These are phyloP conservation scores for Salvia sclarea DNA, from an alignment of 305 asterid species.

Conservation along the genomic window DNA sequence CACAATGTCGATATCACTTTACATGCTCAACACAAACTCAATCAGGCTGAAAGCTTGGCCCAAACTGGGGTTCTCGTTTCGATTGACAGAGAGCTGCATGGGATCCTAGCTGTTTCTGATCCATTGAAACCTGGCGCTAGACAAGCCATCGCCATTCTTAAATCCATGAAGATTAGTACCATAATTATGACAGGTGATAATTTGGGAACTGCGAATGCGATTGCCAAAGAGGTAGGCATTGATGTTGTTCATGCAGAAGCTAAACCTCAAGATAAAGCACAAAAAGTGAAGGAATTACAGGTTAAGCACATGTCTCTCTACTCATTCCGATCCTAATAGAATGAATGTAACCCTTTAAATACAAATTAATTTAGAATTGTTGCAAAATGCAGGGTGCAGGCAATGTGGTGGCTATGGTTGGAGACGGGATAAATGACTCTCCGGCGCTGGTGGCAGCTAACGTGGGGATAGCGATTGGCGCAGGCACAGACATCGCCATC, in stretches of 20 bases:
- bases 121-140: slow-evolving; percentile 68
- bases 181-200: slow-evolving; percentile 78
- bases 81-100: slow-evolving; percentile 55
- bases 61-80: slow-evolving; percentile 69
- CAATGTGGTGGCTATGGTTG: slow-evolving; percentile 31
- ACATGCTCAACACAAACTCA: slow-evolving; percentile 52
- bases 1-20: slow-evolving; percentile 41
- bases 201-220: slow-evolving; percentile 69
- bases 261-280: slow-evolving; percentile 71
- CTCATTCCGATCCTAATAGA: no score
- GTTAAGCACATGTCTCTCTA: no score
- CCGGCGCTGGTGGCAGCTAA: slow-evolving; percentile 91
- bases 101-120: slow-evolving; percentile 62
- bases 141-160: slow-evolving; percentile 62
- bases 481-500: slow-evolving; percentile 85
- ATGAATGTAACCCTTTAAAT: no score
- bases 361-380: background rate
- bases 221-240: slow-evolving; percentile 68
- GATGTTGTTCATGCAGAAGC: slow-evolving; percentile 60
- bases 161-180: slow-evolving; percentile 54
- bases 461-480: slow-evolving; percentile 89
- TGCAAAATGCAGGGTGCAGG: slow-evolving; percentile 45
- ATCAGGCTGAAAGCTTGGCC: slow-evolving; percentile 52
- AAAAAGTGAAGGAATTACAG: slow-evolving; percentile 71
- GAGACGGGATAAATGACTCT: slow-evolving; percentile 77